phyloP scores from a whole-genome alignment of 106 monocot genomes.

The Apostasia shenzhenica region DNA sequence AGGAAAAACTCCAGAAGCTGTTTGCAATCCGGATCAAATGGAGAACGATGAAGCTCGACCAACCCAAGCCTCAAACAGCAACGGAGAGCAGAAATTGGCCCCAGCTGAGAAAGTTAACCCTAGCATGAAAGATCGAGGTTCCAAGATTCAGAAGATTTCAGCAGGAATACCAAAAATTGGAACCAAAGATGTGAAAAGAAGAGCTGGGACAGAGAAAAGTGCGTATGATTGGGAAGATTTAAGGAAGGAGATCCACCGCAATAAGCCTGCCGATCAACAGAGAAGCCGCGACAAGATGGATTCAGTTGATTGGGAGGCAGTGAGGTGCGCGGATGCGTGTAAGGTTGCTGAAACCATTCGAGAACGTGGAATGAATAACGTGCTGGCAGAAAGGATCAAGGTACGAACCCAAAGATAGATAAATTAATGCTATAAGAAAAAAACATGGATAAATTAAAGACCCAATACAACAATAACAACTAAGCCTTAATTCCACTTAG shows the following conservation, averaged over 20 bases:
- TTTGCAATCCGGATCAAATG: conserved; percentile 2
- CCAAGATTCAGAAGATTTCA: conserved; percentile 12
- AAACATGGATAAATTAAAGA: too few species aligned
- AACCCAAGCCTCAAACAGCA: conserved; percentile 2
- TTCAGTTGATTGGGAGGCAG: conserved; percentile 71
- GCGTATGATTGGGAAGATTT: conserved; percentile 66
- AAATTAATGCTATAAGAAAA: too few species aligned
- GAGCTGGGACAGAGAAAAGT: conserved; percentile 17
- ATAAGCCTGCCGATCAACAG: conserved; percentile 21
- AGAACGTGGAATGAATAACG: conserved; percentile 85
- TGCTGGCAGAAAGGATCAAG: conserved; percentile 83
- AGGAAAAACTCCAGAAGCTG: conserved; percentile 3
- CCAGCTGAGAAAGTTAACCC: conserved; percentile 2
- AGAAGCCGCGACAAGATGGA: conserved; percentile 44
- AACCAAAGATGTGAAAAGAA: conserved; percentile 19
- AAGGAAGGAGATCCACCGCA: conserved; percentile 25
- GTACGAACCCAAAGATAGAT: conserved; percentile 12
- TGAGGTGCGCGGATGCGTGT: conserved; percentile 48
- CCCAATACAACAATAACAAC: too few species aligned
- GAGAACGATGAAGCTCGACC: conserved; percentile 1
- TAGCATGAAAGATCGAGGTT: conserved; percentile 15
- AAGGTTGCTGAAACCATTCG: conserved; percentile 61
- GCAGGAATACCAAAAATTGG: conserved; percentile 15
- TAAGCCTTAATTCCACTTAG: too few species aligned
- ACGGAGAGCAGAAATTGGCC: neutral